Base-by-base conservation (phyloP, 1,139 yeast genomes). In the Protomyces macrosporus region DNA sequence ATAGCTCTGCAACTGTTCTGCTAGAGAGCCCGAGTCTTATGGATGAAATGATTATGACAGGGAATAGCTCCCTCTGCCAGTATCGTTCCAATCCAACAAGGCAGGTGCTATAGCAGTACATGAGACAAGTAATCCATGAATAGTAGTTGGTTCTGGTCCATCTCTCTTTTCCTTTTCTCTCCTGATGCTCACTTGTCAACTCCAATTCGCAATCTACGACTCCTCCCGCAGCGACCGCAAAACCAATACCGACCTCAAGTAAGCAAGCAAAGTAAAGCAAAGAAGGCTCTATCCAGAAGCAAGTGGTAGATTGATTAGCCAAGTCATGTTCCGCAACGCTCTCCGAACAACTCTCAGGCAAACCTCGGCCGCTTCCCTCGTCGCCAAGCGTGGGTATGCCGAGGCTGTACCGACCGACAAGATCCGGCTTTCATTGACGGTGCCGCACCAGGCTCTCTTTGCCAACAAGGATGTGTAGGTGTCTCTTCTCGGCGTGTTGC, bases 341-440 rank as follows among this genome's bases (percentile, higher is more conserved):
- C 50, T 60, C 23, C 48, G 63, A 37, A 45, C 54, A 12, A 58
- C 58, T 10, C 34, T 45, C n/a, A 42, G 45, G n/a, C 57, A 56
- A 14, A 23, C 34, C 5, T 48, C 58, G 14, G 35, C 53, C 14
- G 53, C 57, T 30, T 34, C 63, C 9, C 37, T 63, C 36, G 34
- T 53, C 12, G 48, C 48, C 4, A 54, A 60, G 39, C 66, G 60
- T 51, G 66, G 66, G 35, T 61, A 58, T 50, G 63, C 67, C 23
- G 56, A 63, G 45, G 86, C 85, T 65, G 82, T 87, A 68, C 75
- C 84, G 65, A 79, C 88, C 70, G 95, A 88, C 75, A 87, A 86
- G 71, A 83, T 93, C 78, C 88, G 86, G 77, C 83, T 95, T 74
- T 88, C 96, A 63, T 84, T 93, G 75, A 95, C 97, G 67, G 84